A percentile compares a stretch with the other conserved stretches of the same genome.
These are phyloP conservation scores for Colletotrichum sp. DNA, from an alignment of 2,329 filamentous ascomycete genomes.

Conservation along the genomic window DNA sequence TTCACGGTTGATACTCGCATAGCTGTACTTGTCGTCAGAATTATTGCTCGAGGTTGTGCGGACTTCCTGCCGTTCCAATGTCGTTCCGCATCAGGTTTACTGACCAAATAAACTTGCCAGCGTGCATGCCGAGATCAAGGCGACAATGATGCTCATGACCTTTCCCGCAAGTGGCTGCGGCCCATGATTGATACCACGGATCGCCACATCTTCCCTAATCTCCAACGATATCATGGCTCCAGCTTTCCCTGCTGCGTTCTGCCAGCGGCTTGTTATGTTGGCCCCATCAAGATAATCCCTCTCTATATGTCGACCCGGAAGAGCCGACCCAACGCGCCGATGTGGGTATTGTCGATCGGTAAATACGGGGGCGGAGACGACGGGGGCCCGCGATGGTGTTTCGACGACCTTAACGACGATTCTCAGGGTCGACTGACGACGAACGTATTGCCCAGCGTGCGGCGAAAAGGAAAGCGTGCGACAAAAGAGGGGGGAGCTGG, in stretches of 20 bases:
- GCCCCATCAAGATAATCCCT: neutral
- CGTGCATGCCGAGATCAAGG: slow-evolving; percentile 5
- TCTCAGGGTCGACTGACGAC: neutral
- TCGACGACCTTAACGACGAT: neutral
- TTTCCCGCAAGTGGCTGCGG: slow-evolving; percentile 8
- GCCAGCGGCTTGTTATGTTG: neutral
- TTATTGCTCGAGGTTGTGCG: neutral
- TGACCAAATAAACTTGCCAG: slow-evolving; percentile 5
- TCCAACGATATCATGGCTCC: neutral
- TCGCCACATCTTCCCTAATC: neutral
- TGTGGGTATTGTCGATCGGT: neutral
- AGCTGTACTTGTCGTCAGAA: neutral
- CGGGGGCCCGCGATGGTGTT: neutral
- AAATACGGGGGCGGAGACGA: neutral
- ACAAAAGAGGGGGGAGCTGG: neutral
- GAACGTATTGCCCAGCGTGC: neutral
- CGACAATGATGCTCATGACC: slow-evolving; percentile 10
- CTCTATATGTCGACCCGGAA: neutral
- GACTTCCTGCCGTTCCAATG: neutral
- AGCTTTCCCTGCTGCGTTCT: neutral
- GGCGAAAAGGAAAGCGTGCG: neutral
- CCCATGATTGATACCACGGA: slow-evolving; percentile 1
- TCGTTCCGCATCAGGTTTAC: neutral
- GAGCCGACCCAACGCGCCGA: neutral
- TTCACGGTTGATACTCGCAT: neutral